Base-by-base conservation (phyloP, 1,139 yeast species). In the Pichia sp. region DNA sequence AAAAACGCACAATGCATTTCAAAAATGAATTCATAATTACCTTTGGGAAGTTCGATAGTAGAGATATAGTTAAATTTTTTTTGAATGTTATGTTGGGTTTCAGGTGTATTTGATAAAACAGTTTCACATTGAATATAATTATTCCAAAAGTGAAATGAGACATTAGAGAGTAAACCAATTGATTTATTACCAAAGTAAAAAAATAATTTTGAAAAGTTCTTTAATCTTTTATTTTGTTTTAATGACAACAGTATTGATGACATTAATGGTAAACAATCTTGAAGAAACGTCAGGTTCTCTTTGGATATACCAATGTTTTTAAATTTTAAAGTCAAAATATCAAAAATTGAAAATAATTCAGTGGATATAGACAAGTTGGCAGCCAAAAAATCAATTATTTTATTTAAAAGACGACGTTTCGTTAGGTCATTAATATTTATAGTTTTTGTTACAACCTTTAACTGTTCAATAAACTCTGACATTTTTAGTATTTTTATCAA, bases 151-250 rank as follows among this genome's bases (percentile, higher is more conserved):
- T 28, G 13, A 9, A 48, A 9, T 8, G 52, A 48, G 16, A 13
- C 16, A 9, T 22, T 31, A 16, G 42, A 19, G 27, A 42, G 28
- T 22, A 19, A 6, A 9, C 18, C 19, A 7, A 64, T 19, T 11
- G 60, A 45, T 29, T 53, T 47, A 3, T 57, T 61, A 3, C 67
- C 69, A 41, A 51, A 57, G 45, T 61, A 61, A 47, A 62, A 65
- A 6, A 58, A 52, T 18, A 67, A 42, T 39, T 60, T 62, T 11
- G 66, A 57, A 19, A 66, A 53, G 49, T 65, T 66, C 13, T 22
- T 33, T 3, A 47, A 13, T 16, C 38, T 28, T 28, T 36, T 45
- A 11, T 5, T 27, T 9, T 44, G 29, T 25, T 34, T n/a, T 14
- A 31, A n/a, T 18, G 47, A 33, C n/a, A 44, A 14, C 19, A 41